Evolutionary conservation across 2,329 filamentous ascomycete genomes (phyloP), one percentile per base, ranked within the genome.

Genomic region (Alternaria gansuensis): DNA sequence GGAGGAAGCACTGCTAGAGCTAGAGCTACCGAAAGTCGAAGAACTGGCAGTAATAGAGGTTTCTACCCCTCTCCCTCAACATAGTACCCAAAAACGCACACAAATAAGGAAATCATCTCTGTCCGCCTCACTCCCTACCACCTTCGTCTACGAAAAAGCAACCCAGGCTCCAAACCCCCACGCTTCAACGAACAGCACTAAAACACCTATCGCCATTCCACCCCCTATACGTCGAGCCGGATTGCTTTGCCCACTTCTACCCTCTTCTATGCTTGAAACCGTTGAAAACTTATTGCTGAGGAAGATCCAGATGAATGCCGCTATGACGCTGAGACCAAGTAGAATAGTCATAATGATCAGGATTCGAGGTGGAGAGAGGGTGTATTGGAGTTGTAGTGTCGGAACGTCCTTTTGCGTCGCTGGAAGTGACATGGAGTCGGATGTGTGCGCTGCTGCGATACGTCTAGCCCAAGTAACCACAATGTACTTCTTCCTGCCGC

Each of bases 111-210:
- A 17, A 17, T 17, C 2, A 17, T 17, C 17, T 17, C 17, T 17
- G 17, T 17, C 17, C 17, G 17, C 17, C 17, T 17, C 17, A 17
- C 26, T 28, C 26, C 26, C 4, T 28, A 6, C 26, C 26, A 28
- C 3, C 26, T 28, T 28, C 26, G 8, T 28, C 26, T 28, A 28
- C 26, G 26, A 28, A 21, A 52, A 29, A 21, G 26, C 39, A 33
- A 52, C 13, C 50, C 50, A 52, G 9, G 13, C 39, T 11, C 50
- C 28, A 36, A 52, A 28, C 8, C 17, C 29, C 37, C 17, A 37
- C 7, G 36, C 33, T 28, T 51, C 48, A 10, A 31, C 21, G 24
- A 51, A 13, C 9, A 51, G n/a, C 36, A 31, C 24, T n/a, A 51
- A 11, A 7, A 51, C 7, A 24, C 48, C 36, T 31, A 51, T 21